A percentile compares a stretch with the other conserved stretches of the same genome.
Evolutionary conservation across 768 basidiomycete genomes (phyloP).

Genomic region (Psilocybe sp.): DNA sequence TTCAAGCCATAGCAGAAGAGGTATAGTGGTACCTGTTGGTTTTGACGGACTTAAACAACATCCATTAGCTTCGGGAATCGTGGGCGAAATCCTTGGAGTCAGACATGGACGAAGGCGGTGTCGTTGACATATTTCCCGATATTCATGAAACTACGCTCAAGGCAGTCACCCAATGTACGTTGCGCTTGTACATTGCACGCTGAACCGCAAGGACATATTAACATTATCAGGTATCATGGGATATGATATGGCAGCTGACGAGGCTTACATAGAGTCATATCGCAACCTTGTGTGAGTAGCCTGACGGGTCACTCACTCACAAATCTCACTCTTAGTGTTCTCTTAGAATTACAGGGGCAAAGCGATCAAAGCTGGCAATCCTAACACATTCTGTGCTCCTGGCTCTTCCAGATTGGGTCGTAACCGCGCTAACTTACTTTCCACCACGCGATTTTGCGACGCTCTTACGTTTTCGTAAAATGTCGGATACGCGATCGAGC

Average conservation of each 20-base stretch:
- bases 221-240: constrained; percentile 9
- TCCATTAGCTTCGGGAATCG: too few species aligned
- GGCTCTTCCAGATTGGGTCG: not conserved
- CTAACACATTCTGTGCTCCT: not conserved
- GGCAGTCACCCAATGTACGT: too few species aligned
- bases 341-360: not conserved
- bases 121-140: too few species aligned
- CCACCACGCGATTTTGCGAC: not conserved
- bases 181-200: too few species aligned
- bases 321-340: not conserved
- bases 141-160: too few species aligned
- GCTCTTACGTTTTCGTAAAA: not conserved
- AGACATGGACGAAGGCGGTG: too few species aligned
- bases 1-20: too few species aligned
- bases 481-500: not conserved
- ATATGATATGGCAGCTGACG: not conserved
- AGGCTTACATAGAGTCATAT: constrained; percentile 1
- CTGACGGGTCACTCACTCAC: too few species aligned
- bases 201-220: too few species aligned
- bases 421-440: not conserved
- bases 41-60: too few species aligned
- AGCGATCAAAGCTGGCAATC: constrained; percentile 4
- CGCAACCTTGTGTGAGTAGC: constrained; percentile 3
- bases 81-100: too few species aligned
- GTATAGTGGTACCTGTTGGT: too few species aligned